Base-by-base conservation (phyloP, 306 rosid species). In the Fagus sylvatica region DNA sequence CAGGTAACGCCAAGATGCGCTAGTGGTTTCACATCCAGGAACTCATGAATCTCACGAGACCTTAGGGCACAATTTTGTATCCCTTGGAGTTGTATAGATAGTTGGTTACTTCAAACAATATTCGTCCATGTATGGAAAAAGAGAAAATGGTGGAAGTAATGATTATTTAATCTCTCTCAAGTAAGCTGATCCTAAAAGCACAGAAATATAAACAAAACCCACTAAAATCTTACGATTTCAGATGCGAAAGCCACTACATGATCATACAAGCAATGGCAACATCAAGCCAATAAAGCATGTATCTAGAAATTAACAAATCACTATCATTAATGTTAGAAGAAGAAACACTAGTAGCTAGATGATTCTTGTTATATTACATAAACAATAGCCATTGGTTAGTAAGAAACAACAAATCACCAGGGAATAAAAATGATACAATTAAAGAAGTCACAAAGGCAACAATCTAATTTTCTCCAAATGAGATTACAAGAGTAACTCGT, bases 401-500 rank as follows among this genome's bases (percentile, higher is more conserved):
- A 33, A 2, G 39, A 34, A 81, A 53, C 77, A 39, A 39, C 48
- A 69, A 59, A 41, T 57, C 53, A 73, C 13, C 28, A 61, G 53
- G 42, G 53, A 13, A 61, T 15, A 46, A 40, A 54, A 22, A 22
- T 5, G 37, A 70, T 43, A 41, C 40, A 62, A 70, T 0, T 6
- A 68, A 46, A 10, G 2, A 46, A 46, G 11, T 46, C 2, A 46
- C 8, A 10, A 49, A 22, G 15, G 1, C 6, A 51, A 53, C 22
- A 69, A 51, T 43, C 11, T 48, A 7, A 80, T 74, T 15, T 15
- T 81, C 68, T 32, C 41, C 32, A 78, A 61, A 66, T 53, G 16
- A 34, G 70, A 53, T 59, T 51, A 74, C 79, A 82, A 6, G 13
- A 4, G 39, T 4, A 3, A 74, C 72, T 75, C 11, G 51, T 32